These are phyloP conservation scores for Coelastrella sp. DNA, from an alignment of 139 green algal species.

Conservation along the genomic window DNA sequence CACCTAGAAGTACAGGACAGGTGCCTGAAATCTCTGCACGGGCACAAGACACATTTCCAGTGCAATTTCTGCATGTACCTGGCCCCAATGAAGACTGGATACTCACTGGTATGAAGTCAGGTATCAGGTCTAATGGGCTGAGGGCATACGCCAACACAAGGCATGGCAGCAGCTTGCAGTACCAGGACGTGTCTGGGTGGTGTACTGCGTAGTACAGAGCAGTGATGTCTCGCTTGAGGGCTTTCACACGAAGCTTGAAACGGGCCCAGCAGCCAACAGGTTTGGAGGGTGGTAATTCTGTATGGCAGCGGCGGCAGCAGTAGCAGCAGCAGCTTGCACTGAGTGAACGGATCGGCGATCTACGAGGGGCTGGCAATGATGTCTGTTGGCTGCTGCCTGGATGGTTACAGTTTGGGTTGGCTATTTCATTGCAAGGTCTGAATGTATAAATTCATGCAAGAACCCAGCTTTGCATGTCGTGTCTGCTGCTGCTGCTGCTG, in stretches of 20 bases:
- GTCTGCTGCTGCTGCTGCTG: too few relatives aligned
- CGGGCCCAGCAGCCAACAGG: constrained; percentile 8
- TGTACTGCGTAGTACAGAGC: constrained; percentile 50
- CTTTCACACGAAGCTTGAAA: constrained; percentile 50
- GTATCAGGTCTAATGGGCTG: constrained; percentile 68
- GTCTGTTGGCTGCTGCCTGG: not conserved
- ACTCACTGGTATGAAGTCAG: constrained; percentile 68
- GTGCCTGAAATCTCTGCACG: not conserved
- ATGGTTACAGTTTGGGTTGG: too few relatives aligned
- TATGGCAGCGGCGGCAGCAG: too few relatives aligned
- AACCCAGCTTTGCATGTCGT: too few relatives aligned
- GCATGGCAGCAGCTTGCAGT: constrained; percentile 43
- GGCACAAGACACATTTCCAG: not conserved
- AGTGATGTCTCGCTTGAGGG: constrained; percentile 54
- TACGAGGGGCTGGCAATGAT: not conserved
- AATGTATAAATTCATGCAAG: too few relatives aligned
- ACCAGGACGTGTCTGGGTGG: constrained; percentile 17
- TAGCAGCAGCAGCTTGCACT: too few relatives aligned
- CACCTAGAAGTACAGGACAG: not conserved
- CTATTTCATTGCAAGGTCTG: too few relatives aligned
- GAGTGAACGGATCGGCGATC: too few relatives aligned
- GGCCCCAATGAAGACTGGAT: not conserved
- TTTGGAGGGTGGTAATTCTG: not conserved
- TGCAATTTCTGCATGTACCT: not conserved
- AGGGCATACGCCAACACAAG: constrained; percentile 57